Base-by-base conservation (phyloP, 345 rosid genomes). In the Turritis glabra region DNA sequence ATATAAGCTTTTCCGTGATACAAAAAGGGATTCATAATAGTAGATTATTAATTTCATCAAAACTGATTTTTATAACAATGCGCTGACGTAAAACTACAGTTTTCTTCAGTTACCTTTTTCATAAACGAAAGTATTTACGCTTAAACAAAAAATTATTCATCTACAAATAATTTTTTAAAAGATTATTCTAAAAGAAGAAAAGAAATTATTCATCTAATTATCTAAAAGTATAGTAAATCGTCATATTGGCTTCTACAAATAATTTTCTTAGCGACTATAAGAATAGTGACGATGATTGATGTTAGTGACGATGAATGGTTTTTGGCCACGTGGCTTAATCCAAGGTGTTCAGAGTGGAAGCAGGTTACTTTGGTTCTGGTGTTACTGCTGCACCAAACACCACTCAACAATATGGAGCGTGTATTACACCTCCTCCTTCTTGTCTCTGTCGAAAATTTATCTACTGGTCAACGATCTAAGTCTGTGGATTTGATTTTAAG, bases 291-390 rank as follows among this genome's bases (percentile, higher is more conserved):
- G 40, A 38, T 43, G 19, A 40, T 5, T 40, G 17, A 38, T 38
- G 15, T 38, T 58, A 27, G 44, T 58, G 44, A 58, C 6, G 46
- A 35, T 59, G 48, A 44, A 73, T 11, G 58, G 1, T 40, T 43
- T 48, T 18, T 7, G 6, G 29, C 4, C 75, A 76, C 71, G 75
- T 76, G 80, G 75, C 71, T 3, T 21, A 7, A 76, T 76, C 75
- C 59, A 52, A 76, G 65, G 33, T 35, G 58, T 26, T 76, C 52
- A 76, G 65, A 63, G 80, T 76, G 71, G 75, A 76, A 69, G 80
- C 75, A 76, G 80, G 50, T 76, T 29, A 41, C 67, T 47, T 57
- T 66, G 32, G 44, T 46, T 55, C 17, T 48, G 8, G 32, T 58
- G 63, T 27, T n/a, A 27, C 30, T 52, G n/a, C n/a, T n/a, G n/a